Conservation (phyloP, 1,139 yeast species). For the Waltiozyma sp. region DNA sequence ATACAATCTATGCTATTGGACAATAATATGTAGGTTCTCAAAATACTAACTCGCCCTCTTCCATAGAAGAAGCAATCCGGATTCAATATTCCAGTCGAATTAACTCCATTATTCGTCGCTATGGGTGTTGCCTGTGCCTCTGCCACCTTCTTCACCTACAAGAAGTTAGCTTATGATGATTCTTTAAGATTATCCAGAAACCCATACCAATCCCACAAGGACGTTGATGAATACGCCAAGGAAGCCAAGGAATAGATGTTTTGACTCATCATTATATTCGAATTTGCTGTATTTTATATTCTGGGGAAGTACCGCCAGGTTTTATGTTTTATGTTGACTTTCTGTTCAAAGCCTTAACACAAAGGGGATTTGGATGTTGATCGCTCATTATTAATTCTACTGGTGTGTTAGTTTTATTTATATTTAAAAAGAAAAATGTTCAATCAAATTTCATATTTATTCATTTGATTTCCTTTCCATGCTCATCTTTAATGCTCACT, state of each 20-base stretch:
- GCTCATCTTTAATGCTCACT: no score
- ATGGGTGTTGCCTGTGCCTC: conserved; percentile 59
- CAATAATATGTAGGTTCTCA: no score
- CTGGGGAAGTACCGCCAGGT: neutral
- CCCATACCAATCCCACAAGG: conserved; percentile 38
- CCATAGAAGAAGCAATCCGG: conserved; percentile 23
- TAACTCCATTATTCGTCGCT: conserved; percentile 59
- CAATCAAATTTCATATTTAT: neutral
- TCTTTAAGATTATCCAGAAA: conserved; percentile 61
- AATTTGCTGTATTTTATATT: neutral
- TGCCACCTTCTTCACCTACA: conserved; percentile 58
- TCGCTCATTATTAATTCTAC: neutral
- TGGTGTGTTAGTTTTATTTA: neutral
- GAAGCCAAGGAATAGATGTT: neutral
- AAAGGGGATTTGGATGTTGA: no score
- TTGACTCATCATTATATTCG: neutral
- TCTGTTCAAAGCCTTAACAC: no score
- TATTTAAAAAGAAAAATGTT: neutral
- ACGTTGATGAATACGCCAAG: neutral
- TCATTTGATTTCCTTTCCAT: no score
- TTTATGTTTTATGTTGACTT: no score
- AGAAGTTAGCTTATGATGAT: conserved; percentile 57
- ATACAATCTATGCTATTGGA: no score
- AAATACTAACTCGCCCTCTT: neutral
- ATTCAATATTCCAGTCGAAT: conserved; percentile 51